Percentiles rank a stretch among this genome's conserved stretches.
These are phyloP conservation scores for Thelonectria discophora DNA, from an alignment of 2,329 filamentous ascomycete species.

Conservation along the genomic window DNA sequence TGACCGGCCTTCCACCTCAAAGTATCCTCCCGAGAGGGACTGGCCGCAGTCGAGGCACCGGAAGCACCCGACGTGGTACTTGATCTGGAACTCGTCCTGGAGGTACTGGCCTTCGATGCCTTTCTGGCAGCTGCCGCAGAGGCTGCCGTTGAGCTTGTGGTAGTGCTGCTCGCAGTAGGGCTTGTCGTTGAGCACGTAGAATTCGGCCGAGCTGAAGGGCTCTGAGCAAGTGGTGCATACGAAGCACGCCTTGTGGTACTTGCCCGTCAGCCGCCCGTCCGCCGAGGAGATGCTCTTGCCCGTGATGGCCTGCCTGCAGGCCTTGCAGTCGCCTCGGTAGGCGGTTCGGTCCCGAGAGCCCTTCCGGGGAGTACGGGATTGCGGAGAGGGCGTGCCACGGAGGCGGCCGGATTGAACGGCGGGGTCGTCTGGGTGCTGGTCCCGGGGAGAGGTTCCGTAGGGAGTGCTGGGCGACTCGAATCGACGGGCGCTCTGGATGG, in stretches of 20 bases:
- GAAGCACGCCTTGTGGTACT: slow-evolving; percentile 96
- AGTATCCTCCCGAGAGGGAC: slow-evolving; percentile 85
- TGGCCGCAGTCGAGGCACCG: slow-evolving; percentile 81
- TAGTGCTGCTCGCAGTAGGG: slow-evolving; percentile 95
- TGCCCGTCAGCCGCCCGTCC: slow-evolving; percentile 88
- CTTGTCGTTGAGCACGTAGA: slow-evolving; percentile 87
- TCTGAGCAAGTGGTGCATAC: slow-evolving; percentile 84
- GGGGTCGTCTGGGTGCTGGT: slow-evolving; percentile 25
- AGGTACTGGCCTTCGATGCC: slow-evolving; percentile 96
- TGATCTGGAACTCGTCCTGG: slow-evolving; percentile 79
- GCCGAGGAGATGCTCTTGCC: slow-evolving; percentile 95
- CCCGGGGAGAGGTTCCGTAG: slow-evolving; percentile 33
- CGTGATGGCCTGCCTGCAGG: slow-evolving; percentile 79
- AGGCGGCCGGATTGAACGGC: slow-evolving; percentile 22
- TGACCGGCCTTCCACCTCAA: slow-evolving; percentile 80
- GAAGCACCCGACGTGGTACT: slow-evolving; percentile 90
- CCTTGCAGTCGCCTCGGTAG: slow-evolving; percentile 81
- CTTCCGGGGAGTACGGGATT: slow-evolving; percentile 41
- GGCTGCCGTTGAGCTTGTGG: slow-evolving; percentile 86
- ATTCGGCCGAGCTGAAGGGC: slow-evolving; percentile 86
- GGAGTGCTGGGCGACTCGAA: slow-evolving; percentile 25
- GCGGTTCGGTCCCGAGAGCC: slow-evolving; percentile 53
- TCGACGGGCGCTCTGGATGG: slow-evolving; percentile 34
- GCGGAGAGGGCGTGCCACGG: slow-evolving; percentile 22
- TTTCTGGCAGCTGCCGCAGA: slow-evolving; percentile 80